A percentile compares a stretch with the other conserved stretches of the same genome.
Evolutionary conservation across 2,329 filamentous ascomycete species (phyloP).

Genomic region (Fusarium tanahbumbuense): DNA sequence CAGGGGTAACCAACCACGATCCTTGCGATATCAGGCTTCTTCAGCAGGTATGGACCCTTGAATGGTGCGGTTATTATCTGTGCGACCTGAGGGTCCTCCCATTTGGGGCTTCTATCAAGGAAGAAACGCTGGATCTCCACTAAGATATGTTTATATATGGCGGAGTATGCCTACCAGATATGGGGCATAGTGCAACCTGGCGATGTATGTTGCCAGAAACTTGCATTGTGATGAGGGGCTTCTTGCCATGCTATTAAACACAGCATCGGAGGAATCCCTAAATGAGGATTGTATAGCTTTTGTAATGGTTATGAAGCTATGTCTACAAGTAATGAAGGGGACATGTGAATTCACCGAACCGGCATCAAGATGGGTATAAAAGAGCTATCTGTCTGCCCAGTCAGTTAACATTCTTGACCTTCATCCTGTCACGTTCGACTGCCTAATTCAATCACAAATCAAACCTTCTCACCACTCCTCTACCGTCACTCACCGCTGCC

Average conservation of each 20-base stretch:
- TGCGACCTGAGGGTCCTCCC: neutral
- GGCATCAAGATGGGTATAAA: rapidly evolving
- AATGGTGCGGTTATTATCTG: neutral
- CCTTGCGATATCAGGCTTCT: neutral
- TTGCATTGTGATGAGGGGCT: neutral
- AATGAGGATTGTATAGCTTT: rapidly evolving
- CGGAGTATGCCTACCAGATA: neutral
- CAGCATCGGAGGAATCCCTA: neutral
- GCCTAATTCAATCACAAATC: no score
- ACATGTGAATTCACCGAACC: neutral
- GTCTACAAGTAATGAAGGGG: neutral
- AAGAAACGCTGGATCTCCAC: neutral
- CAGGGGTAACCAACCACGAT: neutral
- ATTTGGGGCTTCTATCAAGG: neutral
- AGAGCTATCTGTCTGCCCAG: neutral
- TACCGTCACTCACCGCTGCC: rapidly evolving
- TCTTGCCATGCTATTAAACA: neutral
- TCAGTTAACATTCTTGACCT: neutral
- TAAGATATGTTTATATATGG: neutral
- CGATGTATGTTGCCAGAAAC: neutral
- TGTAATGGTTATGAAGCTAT: neutral
- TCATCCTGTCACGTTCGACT: no score
- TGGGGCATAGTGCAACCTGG: neutral
- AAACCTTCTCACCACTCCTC: no score
- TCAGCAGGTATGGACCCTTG: neutral